Base-by-base conservation (phyloP, 306 rosid species). In the Astragalus glycyphyllos region DNA sequence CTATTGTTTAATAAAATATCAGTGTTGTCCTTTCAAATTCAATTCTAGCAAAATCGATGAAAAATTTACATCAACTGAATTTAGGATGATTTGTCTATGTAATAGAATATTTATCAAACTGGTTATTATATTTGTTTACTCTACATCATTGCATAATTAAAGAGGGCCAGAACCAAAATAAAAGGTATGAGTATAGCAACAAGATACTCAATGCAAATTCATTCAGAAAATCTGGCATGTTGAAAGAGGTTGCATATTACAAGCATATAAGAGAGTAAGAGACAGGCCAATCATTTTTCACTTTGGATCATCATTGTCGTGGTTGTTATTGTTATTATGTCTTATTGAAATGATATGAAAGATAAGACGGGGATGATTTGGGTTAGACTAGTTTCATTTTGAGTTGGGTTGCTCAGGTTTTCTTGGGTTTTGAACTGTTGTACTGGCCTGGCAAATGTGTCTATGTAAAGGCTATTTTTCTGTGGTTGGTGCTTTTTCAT, bases 401-500 rank as follows among this genome's bases (percentile, higher is more conserved):
- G 61, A 56, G 61, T 26, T 56, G 14, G 54, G 29, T 68, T 76
- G 44, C 56, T 38, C 13, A 3, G 42, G 17, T 17, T 53, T 53
- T 17, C 32, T 53, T 53, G 34, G 29, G 11, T 20, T 72, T 44
- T 69, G 72, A 62, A 64, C 20, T 9, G 50, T 50, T 58, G 12
- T 35, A 72, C 31, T 75, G 49, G 15, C 44, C 56, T 48, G 35
- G 20, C 12, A 62, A 74, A 38, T 55, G 37, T 10, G 56, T 32
- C n/a, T 48, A 17, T 60, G 46, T 35, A 67, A 65, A 58, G 26
- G 71, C 31, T 41, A 49, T 44, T 42, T 65, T 69, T 41, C 8
- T 17, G 26, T 9, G 8, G 41, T 53, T 58, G 29, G 26, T 64
- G 45, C 5, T 65, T 50, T 55, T 44, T 51, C 20, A 12, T 76